Evolutionary conservation across 1,284 basidiomycete genomes (phyloP), one percentile per base, ranked within the genome.

Genomic region (Ceratobasidium sp.): DNA sequence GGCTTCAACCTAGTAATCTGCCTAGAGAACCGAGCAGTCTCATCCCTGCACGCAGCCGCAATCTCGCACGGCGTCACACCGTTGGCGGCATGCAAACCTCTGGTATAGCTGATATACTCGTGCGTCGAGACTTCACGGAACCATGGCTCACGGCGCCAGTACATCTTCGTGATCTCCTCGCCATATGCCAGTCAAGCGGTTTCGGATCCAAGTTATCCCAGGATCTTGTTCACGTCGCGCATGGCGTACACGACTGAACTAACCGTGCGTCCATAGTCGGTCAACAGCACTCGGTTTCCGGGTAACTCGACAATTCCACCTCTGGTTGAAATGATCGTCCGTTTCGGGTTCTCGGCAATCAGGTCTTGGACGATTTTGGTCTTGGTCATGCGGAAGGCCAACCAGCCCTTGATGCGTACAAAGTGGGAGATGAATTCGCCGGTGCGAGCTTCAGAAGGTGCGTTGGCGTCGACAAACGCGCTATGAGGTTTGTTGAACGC

Each of bases 231-330:
- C 37, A 92, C 84, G 80, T 92, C 90, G 35, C 94, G 87, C 13
- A 89, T 87, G 67, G 95, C 87, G 83, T 94, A 89, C 17, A 95
- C 90, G 28, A 95, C 91, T 0, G 89, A 88, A 0, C 91, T 91
- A 54, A 86, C 86, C 47, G 85, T 85, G 53, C 83, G 85, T 10
- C 89, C 89, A 82, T 95, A 96, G 10, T 88, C 85, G 81, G 90
- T 87, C 77, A 99, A 86, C 7, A 94, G 81, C 23, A 92, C 87
- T 47, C 95, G 86, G 13, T 94, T 93, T 56, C 87, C 89, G 6
- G 91, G 88, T 0, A 91, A 94, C 85, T 99, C 98, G 56, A 99
- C 94, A 69, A 99, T 91, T 0, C 97, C 97, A 4, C 98, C 98
- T 13, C 98, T 97, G n/a, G 99, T 90, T 77, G 94, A 95, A 81